A percentile compares a stretch with the other conserved stretches of the same genome.
phyloP scores from a whole-genome alignment of 1,284 basidiomycete species.

The Leccinum angustisporum region DNA sequence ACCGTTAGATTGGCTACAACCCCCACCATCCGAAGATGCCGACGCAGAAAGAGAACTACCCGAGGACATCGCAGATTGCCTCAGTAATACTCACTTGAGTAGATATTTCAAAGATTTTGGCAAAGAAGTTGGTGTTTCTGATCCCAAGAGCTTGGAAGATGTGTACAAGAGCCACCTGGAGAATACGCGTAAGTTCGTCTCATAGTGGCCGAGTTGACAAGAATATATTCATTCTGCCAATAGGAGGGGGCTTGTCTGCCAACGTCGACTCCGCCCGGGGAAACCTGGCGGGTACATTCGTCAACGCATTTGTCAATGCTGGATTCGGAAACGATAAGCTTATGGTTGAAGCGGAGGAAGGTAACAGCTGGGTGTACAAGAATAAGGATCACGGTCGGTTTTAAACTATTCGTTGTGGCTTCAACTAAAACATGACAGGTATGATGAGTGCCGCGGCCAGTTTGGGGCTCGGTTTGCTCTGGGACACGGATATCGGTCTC shows the following conservation, averaged over 20 bases:
- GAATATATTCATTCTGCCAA: conserved; percentile 4
- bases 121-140: conserved; percentile 90
- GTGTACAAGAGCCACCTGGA: conserved; percentile 98
- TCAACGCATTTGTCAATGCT: conserved; percentile 99
- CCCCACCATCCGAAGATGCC: conserved; percentile 50
- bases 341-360: conserved; percentile 95
- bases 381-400: conserved; percentile 91
- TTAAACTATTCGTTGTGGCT: conserved; percentile 1
- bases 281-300: conserved; percentile 95
- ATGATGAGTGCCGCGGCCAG: conserved; percentile 98
- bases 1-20: conserved; percentile 87
- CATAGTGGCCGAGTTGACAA: background rate
- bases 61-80: conserved; percentile 81
- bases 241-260: conserved; percentile 61
- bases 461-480: conserved; percentile 89
- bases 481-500: conserved; percentile 96
- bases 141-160: conserved; percentile 92
- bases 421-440: conserved; percentile 45
- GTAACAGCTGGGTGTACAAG: conserved; percentile 99
- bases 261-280: conserved; percentile 92
- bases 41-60: conserved; percentile 70
- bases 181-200: conserved; percentile 64
- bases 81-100: conserved; percentile 86
- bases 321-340: conserved; percentile 99
- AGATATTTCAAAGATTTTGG: conserved; percentile 89